Base-by-base conservation (phyloP, 192 early-diverging fungal species). In the Phlyctochytrium bullatum region DNA sequence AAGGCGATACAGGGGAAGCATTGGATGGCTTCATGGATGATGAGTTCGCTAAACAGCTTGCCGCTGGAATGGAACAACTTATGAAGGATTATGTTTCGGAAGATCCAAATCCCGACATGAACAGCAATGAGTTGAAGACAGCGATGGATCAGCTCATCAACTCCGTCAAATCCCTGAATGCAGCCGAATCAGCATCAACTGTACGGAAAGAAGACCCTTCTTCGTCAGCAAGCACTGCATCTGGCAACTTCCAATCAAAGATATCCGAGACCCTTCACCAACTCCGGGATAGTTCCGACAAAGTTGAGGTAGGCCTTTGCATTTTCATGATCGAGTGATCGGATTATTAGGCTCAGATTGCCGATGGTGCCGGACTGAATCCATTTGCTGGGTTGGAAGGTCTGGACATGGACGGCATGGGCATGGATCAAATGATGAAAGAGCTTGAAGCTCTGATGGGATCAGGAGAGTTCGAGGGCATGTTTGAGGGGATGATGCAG, bases 231-330 rank as follows among this genome's bases (percentile, higher is more conserved):
- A 20, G 2, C 16, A 20, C 40, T 47, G 40, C 20, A 14, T 6
- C 10, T 14, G 40, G 40, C 6, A 14, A 6, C 10, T 98, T 98
- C 83, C 93, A 97, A 70, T 89, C 93, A 65, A 88, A 84, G 36
- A 93, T 98, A 65, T 85, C 88, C 51, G 84, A 92, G 51, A 98
- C 96, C 14, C 89, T 98, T 85, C 86, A 86, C 66, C 94, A 95
- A 62, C 74, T 98, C 14, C 90, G 91, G 67, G 87, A 88, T 64
- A 94, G 92, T 63, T 90, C 91, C 1, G 87, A 91, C 4, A 84
- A 89, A 63, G 91, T 91, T 10, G 89, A 96, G 62, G 92, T 92
- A 87, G 1, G 32, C 12, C 20, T 56, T 52, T 24, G 16, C 1
- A n/a, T 16, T 17, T 2, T 69, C 10, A 27, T 17, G 32, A 24